Evolutionary conservation across 805 yeast genomes (phyloP).

Genomic region (Kodamaea sagamina): DNA sequence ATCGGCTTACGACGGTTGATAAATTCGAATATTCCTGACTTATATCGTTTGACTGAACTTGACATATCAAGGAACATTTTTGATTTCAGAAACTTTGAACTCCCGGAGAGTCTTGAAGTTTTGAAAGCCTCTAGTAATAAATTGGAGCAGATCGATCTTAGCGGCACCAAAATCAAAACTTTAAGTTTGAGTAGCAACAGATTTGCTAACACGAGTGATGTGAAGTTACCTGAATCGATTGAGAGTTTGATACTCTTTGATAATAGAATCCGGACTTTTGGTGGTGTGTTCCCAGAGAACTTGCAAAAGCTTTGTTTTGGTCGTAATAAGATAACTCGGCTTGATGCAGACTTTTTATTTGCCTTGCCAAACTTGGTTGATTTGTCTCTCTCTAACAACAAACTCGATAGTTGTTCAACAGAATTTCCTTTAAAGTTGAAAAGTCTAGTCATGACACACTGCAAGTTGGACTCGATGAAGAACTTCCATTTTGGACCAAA

Average conservation of each 20-base stretch:
- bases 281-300: neutral
- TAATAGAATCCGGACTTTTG: neutral
- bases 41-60: neutral
- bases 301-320: neutral
- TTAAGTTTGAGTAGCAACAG: neutral
- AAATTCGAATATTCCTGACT: conserved; percentile 2
- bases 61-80: conserved; percentile 3
- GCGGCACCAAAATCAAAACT: neutral
- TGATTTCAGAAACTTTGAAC: neutral
- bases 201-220: neutral
- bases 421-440: neutral
- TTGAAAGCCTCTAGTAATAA: neutral
- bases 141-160: neutral
- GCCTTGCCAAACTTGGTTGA: neutral
- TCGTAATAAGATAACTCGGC: conserved; percentile 1
- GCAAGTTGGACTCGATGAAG: neutral
- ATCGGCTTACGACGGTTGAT: conserved; percentile 2
- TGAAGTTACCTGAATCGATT: neutral
- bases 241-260: conserved; percentile 4
- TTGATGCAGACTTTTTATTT: neutral
- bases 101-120: conserved; percentile 1
- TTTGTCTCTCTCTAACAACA: neutral
- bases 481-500: neutral
- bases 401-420: neutral
- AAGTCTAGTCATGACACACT: neutral